phyloP scores from a whole-genome alignment of 768 basidiomycete species.

The Galerina sulciceps region DNA sequence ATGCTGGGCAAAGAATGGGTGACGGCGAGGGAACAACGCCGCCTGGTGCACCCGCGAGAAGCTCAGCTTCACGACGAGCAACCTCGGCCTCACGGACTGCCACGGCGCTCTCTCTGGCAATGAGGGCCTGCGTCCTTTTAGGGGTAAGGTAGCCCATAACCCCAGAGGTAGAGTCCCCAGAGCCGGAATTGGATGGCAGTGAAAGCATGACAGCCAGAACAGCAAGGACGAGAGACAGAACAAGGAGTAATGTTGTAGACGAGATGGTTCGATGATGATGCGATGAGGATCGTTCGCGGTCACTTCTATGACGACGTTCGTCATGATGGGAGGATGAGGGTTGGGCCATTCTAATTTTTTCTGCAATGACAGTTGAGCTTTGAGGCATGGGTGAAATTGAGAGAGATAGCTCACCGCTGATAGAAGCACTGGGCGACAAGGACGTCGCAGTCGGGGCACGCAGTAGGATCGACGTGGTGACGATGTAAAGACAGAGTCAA shows the following conservation, averaged over 20 bases:
- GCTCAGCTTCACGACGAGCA: conserved; percentile 85
- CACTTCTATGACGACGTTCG: conserved; percentile 58
- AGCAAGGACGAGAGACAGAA: conserved; percentile 83
- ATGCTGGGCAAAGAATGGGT: conserved; percentile 59
- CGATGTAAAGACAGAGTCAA: conserved; percentile 17
- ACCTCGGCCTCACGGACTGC: conserved; percentile 88
- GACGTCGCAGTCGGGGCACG: conserved; percentile 60
- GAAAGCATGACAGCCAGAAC: conserved; percentile 93
- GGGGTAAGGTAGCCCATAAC: conserved; percentile 79
- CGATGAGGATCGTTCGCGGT: conserved; percentile 57
- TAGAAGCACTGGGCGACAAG: conserved; percentile 74
- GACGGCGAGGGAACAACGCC: conserved; percentile 68
- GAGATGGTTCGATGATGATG: conserved; percentile 87
- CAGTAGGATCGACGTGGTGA: conserved; percentile 72
- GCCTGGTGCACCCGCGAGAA: conserved; percentile 82
- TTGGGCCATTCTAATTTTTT: conserved; percentile 81
- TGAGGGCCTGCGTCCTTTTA: conserved; percentile 80
- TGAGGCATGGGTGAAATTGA: background rate
- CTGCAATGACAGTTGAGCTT: background rate
- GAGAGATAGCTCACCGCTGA: conserved; percentile 44
- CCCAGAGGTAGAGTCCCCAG: conserved; percentile 46
- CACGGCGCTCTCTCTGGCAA: conserved; percentile 78
- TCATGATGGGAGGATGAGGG: conserved; percentile 84
- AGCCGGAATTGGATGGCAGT: conserved; percentile 59
- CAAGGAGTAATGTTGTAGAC: conserved; percentile 85